phyloP scores from a whole-genome alignment of 805 yeast genomes.

The Metschnikowia shivogae region DNA sequence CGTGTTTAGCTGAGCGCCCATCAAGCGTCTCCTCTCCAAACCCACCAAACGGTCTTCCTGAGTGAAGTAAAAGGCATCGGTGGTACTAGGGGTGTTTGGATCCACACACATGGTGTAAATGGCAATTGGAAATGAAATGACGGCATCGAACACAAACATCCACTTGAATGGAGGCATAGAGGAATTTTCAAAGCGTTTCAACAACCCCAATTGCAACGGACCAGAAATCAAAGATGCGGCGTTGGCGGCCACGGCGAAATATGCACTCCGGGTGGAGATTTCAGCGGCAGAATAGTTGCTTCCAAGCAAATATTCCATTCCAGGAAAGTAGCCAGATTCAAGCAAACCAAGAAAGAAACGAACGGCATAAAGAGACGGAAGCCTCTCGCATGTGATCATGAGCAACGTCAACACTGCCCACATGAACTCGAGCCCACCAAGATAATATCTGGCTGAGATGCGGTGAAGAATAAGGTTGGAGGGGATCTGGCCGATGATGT shows the following conservation, averaged over 20 bases:
- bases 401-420: constrained; percentile 38
- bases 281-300: constrained; percentile 27
- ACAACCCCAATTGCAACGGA: constrained; percentile 29
- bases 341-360: constrained; percentile 34
- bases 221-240: constrained; percentile 31
- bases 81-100: constrained; percentile 34
- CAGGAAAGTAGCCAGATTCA: constrained; percentile 54
- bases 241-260: constrained; percentile 27
- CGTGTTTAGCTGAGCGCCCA: constrained; percentile 35
- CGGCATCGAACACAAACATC: constrained; percentile 33
- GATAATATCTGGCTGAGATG: constrained; percentile 40
- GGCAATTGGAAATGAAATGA: constrained; percentile 31
- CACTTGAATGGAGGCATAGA: constrained; percentile 29
- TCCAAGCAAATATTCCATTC: constrained; percentile 50
- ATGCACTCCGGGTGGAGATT: constrained; percentile 27
- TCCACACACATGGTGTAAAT: constrained; percentile 30
- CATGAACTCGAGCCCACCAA: constrained; percentile 40
- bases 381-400: constrained; percentile 20
- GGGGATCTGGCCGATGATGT: constrained; percentile 16
- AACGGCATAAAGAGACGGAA: constrained; percentile 13
- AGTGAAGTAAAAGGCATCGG: constrained; percentile 29
- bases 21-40: constrained; percentile 36
- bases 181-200: constrained; percentile 21
- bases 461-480: constrained; percentile 31
- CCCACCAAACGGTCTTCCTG: constrained; percentile 36